Evolutionary conservation across 352 stramenopile genomes (phyloP).

Genomic region (Albugo candida): DNA sequence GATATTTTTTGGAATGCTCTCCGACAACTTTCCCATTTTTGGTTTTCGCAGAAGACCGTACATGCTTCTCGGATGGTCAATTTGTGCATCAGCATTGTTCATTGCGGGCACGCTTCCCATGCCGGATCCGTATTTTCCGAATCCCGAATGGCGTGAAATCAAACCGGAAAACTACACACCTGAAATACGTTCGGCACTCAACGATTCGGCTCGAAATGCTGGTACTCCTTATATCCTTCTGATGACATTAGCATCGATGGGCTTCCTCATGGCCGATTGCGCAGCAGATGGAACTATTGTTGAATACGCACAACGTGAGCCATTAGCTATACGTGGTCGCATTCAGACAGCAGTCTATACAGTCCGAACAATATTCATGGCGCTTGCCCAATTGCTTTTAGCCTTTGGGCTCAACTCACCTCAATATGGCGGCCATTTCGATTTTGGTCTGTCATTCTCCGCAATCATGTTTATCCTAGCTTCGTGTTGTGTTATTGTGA

Average conservation of each 20-base stretch:
- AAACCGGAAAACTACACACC: slow-evolving; percentile 11
- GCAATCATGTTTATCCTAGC: slow-evolving; percentile 26
- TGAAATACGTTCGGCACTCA: slow-evolving; percentile 14
- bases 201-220: slow-evolving; percentile 14
- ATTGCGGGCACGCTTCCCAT: slow-evolving; percentile 17
- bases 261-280: slow-evolving; percentile 31
- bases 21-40: slow-evolving; percentile 31
- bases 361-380: slow-evolving; percentile 21
- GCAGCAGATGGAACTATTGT: slow-evolving; percentile 29
- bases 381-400: slow-evolving; percentile 18
- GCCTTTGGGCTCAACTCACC: slow-evolving; percentile 30
- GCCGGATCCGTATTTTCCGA: slow-evolving; percentile 21
- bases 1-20: slow-evolving; percentile 37
- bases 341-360: slow-evolving; percentile 34
- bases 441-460: slow-evolving; percentile 24
- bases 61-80: slow-evolving; percentile 29
- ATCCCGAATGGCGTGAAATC: slow-evolving; percentile 12
- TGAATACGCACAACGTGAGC: slow-evolving; percentile 36
- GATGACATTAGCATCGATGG: slow-evolving; percentile 29
- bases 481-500: slow-evolving; percentile 13
- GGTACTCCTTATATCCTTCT: slow-evolving; percentile 28
- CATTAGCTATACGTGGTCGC: slow-evolving; percentile 22
- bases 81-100: slow-evolving; percentile 18
- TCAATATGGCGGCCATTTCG: slow-evolving; percentile 26
- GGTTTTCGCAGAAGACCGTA: slow-evolving; percentile 31